phyloP scores from a whole-genome alignment of 257 asterid genomes.

The Nicotiana paniculata region DNA sequence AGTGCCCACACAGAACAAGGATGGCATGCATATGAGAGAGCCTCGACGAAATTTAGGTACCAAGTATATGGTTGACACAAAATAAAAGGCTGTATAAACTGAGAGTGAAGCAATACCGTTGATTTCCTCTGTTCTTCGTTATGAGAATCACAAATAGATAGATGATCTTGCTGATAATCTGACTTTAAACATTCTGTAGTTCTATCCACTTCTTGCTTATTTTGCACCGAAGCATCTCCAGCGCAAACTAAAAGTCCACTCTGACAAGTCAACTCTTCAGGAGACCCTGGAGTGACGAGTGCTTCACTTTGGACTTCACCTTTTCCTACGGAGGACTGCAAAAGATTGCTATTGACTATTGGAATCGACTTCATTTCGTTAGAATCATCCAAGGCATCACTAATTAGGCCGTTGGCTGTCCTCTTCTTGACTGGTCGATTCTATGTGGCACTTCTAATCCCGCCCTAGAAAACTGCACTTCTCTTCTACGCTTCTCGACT shows the following conservation, averaged over 20 bases:
- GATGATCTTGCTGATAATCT: conserved; percentile 19
- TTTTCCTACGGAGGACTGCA: conserved; percentile 20
- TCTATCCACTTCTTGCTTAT: conserved; percentile 22
- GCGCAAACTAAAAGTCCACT: conserved; percentile 13
- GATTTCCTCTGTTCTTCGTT: conserved; percentile 18
- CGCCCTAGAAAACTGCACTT: conserved; percentile 58
- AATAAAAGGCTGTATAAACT: background rate
- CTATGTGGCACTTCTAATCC: conserved; percentile 52
- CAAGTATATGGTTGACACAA: background rate
- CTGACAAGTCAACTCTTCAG: conserved; percentile 16
- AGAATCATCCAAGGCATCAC: conserved; percentile 20
- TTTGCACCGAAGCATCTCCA: conserved; percentile 20
- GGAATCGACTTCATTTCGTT: conserved; percentile 17
- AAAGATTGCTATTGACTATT: background rate
- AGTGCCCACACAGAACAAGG: background rate
- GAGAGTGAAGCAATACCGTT: conserved; percentile 28
- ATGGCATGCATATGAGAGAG: background rate
- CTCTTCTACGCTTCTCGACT: conserved; percentile 69
- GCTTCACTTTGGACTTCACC: conserved; percentile 9
- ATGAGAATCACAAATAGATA: conserved; percentile 11
- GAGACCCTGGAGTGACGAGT: conserved; percentile 10
- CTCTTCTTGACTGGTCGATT: conserved; percentile 45
- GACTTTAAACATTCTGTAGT: conserved; percentile 17
- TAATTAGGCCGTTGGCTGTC: conserved; percentile 14
- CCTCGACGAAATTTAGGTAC: background rate